These are phyloP conservation scores for Tricholoma hemisulphureum DNA, from an alignment of 768 basidiomycete species.

Conservation along the genomic window DNA sequence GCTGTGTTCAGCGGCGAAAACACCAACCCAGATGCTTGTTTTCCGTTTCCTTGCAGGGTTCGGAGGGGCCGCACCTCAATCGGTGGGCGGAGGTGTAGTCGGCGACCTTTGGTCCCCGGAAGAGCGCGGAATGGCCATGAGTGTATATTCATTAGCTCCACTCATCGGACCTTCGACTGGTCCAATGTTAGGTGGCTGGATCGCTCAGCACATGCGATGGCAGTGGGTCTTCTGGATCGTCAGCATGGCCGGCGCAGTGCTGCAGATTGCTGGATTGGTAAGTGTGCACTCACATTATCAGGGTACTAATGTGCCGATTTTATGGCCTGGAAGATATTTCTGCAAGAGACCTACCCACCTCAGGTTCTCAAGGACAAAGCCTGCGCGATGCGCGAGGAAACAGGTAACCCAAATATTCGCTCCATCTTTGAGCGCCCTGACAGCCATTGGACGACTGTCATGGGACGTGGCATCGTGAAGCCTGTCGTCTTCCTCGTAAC, in stretches of 20 bases:
- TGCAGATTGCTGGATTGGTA: constrained; percentile 50
- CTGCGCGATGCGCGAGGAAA: constrained; percentile 33
- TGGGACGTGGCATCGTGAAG: constrained; percentile 49
- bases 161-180: constrained; percentile 45
- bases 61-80: constrained; percentile 64
- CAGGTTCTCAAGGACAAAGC: constrained; percentile 46
- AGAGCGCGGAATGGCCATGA: constrained; percentile 51
- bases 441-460: constrained; percentile 42
- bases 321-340: constrained; percentile 16
- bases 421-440: constrained; percentile 41
- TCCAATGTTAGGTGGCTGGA: constrained; percentile 38
- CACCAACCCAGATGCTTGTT: constrained; percentile 49
- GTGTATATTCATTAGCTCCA: constrained; percentile 54
- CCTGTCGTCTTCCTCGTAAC: constrained; percentile 54
- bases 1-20: constrained; percentile 49
- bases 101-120: constrained; percentile 53
- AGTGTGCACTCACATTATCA: constrained; percentile 25
- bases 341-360: constrained; percentile 47
- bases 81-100: constrained; percentile 57
- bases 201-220: constrained; percentile 53
- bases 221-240: constrained; percentile 64
- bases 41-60: constrained; percentile 65
- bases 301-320: not conserved
- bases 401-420: constrained; percentile 30
- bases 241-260: constrained; percentile 44